These are phyloP conservation scores for Calonectria ilicicola DNA, from an alignment of 2,329 filamentous ascomycete species.

Conservation along the genomic window DNA sequence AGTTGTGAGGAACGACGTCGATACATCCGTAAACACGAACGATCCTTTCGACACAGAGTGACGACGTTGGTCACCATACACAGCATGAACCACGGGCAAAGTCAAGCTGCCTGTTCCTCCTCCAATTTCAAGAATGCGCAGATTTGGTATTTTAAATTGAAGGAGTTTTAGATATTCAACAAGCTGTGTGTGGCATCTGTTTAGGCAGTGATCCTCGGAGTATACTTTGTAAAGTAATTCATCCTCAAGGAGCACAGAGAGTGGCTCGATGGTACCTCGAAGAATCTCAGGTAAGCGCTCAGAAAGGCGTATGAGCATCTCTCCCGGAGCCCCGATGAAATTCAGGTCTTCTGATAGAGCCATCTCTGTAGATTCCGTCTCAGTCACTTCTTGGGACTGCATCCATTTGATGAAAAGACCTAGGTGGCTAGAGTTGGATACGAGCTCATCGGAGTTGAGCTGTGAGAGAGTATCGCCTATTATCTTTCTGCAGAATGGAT, in stretches of 20 bases:
- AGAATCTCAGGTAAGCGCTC: not conserved
- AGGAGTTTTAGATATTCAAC: not conserved
- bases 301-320: not conserved
- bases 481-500: not conserved
- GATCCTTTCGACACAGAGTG: not conserved
- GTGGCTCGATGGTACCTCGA: not conserved
- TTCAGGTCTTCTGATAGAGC: not conserved
- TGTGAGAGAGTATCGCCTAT: not conserved
- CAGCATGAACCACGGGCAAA: not conserved
- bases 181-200: not conserved
- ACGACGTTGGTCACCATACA: not conserved
- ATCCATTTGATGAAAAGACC: not conserved
- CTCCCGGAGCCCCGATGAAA: not conserved
- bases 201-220: not conserved
- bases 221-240: not conserved
- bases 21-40: not conserved
- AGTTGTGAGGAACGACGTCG: not conserved
- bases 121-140: not conserved
- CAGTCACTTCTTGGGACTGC: not conserved
- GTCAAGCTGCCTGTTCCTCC: not conserved
- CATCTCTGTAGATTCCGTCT: not conserved
- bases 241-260: not conserved
- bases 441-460: not conserved
- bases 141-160: not conserved
- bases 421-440: not conserved